Evolutionary conservation across 148 eudicot species (phyloP).

Genomic region (Beta vulgaris): DNA sequence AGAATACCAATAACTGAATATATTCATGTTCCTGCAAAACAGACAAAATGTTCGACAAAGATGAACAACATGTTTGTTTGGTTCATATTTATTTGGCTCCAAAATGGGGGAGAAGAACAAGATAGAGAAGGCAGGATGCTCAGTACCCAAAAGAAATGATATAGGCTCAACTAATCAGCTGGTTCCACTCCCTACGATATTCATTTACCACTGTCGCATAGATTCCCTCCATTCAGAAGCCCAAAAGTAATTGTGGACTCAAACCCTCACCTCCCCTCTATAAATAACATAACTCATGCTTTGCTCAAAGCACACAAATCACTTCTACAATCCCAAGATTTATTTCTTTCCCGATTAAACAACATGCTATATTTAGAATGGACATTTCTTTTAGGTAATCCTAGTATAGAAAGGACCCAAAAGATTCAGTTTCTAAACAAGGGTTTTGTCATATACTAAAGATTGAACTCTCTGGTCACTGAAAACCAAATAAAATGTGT

Average conservation of each 20-base stretch:
- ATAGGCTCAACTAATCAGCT: neutral
- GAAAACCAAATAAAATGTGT: neutral
- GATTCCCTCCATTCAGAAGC: neutral
- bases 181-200: neutral
- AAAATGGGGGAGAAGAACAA: neutral
- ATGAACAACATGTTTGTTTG: slow-evolving; percentile 2
- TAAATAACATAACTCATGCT: neutral
- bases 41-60: slow-evolving; percentile 14
- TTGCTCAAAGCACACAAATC: neutral
- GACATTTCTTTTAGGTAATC: neutral
- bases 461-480: neutral
- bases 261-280: neutral
- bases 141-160: neutral
- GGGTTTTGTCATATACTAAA: slow-evolving; percentile 2
- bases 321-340: neutral
- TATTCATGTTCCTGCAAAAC: slow-evolving; percentile 28
- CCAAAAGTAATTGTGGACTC: neutral
- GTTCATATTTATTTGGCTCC: slow-evolving; percentile 4
- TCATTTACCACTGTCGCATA: neutral
- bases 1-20: slow-evolving; percentile 21
- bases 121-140: neutral
- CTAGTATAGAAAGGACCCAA: neutral
- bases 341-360: neutral
- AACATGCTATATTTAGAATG: neutral
- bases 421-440: neutral